Conservation (phyloP, 768 basidiomycete species). For the Suillus americanus region DNA sequence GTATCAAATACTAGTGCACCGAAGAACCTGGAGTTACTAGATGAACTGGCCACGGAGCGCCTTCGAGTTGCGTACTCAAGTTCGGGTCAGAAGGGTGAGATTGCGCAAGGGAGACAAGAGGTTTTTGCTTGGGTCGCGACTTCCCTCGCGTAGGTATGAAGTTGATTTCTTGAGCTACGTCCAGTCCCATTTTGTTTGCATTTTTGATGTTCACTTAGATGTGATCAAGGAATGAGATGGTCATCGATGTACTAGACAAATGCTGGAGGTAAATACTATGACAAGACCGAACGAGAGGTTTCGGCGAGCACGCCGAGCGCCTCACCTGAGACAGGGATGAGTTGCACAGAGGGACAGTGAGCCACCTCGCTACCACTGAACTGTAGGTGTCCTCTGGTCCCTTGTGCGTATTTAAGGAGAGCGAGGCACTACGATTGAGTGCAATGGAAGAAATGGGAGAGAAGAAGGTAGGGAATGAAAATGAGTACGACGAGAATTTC, state of each 20-base stretch:
- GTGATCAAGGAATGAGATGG: background rate
- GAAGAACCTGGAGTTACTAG: constrained; percentile 55
- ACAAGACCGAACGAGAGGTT: background rate
- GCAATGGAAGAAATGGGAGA: too few species aligned
- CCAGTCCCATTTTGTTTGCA: background rate
- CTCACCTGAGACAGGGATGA: background rate
- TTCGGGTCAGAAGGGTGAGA: constrained; percentile 34
- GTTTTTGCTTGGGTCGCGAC: constrained; percentile 46
- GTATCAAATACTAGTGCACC: constrained; percentile 58
- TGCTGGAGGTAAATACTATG: background rate
- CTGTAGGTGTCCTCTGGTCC: background rate
- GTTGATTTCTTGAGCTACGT: background rate
- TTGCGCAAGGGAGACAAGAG: constrained; percentile 41
- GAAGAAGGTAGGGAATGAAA: too few species aligned
- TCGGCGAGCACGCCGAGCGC: background rate
- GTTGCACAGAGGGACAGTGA: background rate
- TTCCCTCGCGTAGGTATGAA: background rate
- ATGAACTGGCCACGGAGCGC: constrained; percentile 73
- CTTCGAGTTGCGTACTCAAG: constrained; percentile 65
- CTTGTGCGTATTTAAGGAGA: too few species aligned
- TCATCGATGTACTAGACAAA: background rate
- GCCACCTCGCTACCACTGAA: background rate
- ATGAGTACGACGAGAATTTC: too few species aligned
- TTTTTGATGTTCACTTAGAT: background rate
- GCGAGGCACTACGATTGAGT: too few species aligned